A percentile compares a stretch with the other conserved stretches of the same genome.
Conservation (phyloP, 2,329 filamentous ascomycete genomes). For the Monilinia aucupariae region DNA sequence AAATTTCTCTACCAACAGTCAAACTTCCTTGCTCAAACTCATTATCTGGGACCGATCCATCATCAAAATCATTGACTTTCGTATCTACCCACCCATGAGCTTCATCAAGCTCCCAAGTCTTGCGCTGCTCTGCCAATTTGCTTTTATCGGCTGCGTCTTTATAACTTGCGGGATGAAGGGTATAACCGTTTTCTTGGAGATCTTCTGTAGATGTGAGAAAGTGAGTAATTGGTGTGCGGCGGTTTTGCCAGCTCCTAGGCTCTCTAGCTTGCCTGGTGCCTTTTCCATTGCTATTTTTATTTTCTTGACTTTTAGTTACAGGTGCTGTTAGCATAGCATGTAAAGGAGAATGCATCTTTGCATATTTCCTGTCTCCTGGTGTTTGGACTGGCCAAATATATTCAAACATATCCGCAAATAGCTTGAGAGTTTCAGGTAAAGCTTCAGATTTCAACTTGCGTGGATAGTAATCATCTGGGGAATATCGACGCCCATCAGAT, state of each 20-base stretch:
- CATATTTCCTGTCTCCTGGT: constrained; percentile 76
- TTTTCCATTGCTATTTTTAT: constrained; percentile 41
- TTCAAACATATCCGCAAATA: constrained; percentile 75
- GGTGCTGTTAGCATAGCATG: constrained; percentile 76
- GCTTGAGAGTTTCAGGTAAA: constrained; percentile 51
- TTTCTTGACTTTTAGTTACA: constrained; percentile 61
- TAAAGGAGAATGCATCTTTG: constrained; percentile 80
- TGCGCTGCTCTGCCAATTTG: constrained; percentile 48
- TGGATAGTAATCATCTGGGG: constrained; percentile 57
- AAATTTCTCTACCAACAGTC: constrained; percentile 71
- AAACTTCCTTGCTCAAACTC: constrained; percentile 77
- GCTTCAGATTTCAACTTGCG: constrained; percentile 46
- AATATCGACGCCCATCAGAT: constrained; percentile 34
- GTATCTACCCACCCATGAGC: constrained; percentile 79
- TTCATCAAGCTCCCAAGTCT: constrained; percentile 43
- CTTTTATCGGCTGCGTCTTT: constrained; percentile 49
- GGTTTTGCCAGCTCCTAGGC: constrained; percentile 63
- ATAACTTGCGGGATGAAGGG: constrained; percentile 74
- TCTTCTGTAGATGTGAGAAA: constrained; percentile 70
- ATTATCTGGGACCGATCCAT: constrained; percentile 60
- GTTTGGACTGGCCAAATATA: constrained; percentile 86
- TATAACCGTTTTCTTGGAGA: constrained; percentile 76
- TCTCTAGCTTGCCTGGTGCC: constrained; percentile 57
- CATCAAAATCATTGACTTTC: constrained; percentile 57
- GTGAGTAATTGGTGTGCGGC: constrained; percentile 74